Evolutionary conservation across 495 filamentous ascomycete species (phyloP), one percentile per base, ranked within the genome.

Genomic region (Parachaetomium inaequale): DNA sequence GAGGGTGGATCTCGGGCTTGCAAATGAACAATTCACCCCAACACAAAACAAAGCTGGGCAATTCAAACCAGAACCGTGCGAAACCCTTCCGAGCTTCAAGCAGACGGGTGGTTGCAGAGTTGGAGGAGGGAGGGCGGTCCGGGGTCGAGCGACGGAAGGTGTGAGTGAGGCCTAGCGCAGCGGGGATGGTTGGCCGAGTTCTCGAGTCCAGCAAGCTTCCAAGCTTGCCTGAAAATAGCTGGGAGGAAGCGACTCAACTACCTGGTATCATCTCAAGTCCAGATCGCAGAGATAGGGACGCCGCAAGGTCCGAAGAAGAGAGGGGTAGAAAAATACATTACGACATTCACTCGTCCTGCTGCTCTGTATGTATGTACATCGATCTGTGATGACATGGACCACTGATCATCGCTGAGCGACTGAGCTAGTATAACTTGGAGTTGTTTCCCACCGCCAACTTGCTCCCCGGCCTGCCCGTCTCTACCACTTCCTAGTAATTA

Each of bases 21-120:
- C 29, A 51, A 55, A 58, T 63, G 62, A 63, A 55, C 59, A 45
- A 58, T 53, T 56, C 38, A 15, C 21, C 32, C 36, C 42, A 36
- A 12, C 36, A 49, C 50, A 49, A 7, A 12, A 21, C 8, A 26
- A n/a, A n/a, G n/a, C n/a, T n/a, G 23, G 11, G 8, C 10, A 49
- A 26, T 49, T 21, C 7, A 14, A 26, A 21, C 26, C 14, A 11
- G 21, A 49, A 6, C 7, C 23, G 45, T 26, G 21, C 23, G 23
- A 26, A 49, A 49, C 8, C 10, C 7, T 12, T 14, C 8, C 11
- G 15, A 12, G 21, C 21, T 12, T 49, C 10, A 0, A 7, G 4
- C 23, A 4, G 21, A 26, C 5, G 11, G 10, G 7, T 49, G 45
- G 5, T 46, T n/a, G n/a, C n/a, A n/a, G 45, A 3, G 45, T 26